Base-by-base conservation (phyloP, 306 rosid genomes). In the Notholithocarpus densiflorus region DNA sequence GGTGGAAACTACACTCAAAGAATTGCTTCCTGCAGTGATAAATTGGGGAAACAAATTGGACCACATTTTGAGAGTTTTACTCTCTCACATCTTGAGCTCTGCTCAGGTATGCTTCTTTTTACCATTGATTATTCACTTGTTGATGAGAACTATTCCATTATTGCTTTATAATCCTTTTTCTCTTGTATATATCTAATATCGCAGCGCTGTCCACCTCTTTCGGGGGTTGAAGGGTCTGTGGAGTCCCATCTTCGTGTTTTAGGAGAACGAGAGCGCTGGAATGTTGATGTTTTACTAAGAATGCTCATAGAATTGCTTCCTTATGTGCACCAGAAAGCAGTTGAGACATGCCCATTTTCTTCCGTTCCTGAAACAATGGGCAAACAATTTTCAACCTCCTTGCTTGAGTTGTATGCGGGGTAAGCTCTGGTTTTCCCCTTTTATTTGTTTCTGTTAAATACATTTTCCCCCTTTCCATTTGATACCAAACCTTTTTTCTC, bases 211-310 rank as follows among this genome's bases (percentile, higher is more conserved):
- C 94, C 99, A 21, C 99, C 99, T 20, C 94, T 93, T 86, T 96
- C 98, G 21, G 98, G 99, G 7, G 98, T 96, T 87, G 99, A 96
- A 88, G 97, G 97, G 79, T 96, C 97, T 56, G 78, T 90, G 81
- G 99, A 96, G 86, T 93, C 99, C 6, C 85, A 89, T 89, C 92
- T 96, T 87, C 98, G 79, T 80, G 92, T 86, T 79, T 90, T 96
- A 77, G 97, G 99, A 56, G 99, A 96, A 83, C 85, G 93, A 72
- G 99, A 96, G 81, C 94, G 96, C 70, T 96, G 98, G 99, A 96
- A 89, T 81, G 86, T 93, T 48, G 99, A 93, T 79, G 90, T 93
- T 80, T 82, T 96, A 69, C 84, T 96, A 76, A 87, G 89, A 87
- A 81, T 89, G 94, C 89, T 96, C 83, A 69, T 77, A 71, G 94